Percentiles rank a stretch among this genome's conserved stretches.
Evolutionary conservation across 108 stramenopile genomes (phyloP).

Genomic region (Bacterosira constricta): DNA sequence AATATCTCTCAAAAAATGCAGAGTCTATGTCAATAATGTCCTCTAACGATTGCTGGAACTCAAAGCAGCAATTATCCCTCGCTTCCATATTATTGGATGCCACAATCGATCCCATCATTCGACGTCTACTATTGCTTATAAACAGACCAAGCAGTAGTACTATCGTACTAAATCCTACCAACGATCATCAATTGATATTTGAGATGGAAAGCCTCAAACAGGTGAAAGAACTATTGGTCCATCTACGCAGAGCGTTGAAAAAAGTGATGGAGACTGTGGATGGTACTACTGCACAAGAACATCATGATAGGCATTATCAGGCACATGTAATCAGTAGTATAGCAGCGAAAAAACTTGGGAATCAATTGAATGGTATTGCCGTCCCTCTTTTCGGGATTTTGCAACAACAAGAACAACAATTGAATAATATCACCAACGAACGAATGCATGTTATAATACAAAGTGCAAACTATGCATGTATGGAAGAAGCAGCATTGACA

Average conservation of each 20-base stretch:
- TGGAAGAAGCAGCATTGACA: constrained; percentile 18
- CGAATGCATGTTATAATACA: background rate
- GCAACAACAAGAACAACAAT: constrained; percentile 6
- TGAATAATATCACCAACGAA: background rate
- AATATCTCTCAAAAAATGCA: no score
- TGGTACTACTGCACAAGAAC: background rate
- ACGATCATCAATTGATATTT: background rate
- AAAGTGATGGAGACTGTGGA: background rate
- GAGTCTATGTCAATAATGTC: no score
- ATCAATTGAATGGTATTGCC: constrained; percentile 14
- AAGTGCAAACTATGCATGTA: constrained; percentile 14
- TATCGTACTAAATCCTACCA: background rate
- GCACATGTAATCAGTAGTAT: no score
- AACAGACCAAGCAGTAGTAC: background rate
- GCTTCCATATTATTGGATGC: constrained; percentile 11
- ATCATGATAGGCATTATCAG: background rate
- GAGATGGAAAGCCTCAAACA: constrained; percentile 1
- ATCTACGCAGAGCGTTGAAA: background rate
- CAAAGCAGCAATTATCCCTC: background rate
- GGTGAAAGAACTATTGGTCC: background rate
- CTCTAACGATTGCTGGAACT: no score
- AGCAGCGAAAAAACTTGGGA: background rate
- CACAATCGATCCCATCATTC: constrained; percentile 6
- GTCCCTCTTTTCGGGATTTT: constrained; percentile 15
- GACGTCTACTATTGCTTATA: background rate